Evolutionary conservation across 2,329 filamentous ascomycete genomes (phyloP), one percentile per base, ranked within the genome.

Genomic region (Colletotrichum simmondsii): DNA sequence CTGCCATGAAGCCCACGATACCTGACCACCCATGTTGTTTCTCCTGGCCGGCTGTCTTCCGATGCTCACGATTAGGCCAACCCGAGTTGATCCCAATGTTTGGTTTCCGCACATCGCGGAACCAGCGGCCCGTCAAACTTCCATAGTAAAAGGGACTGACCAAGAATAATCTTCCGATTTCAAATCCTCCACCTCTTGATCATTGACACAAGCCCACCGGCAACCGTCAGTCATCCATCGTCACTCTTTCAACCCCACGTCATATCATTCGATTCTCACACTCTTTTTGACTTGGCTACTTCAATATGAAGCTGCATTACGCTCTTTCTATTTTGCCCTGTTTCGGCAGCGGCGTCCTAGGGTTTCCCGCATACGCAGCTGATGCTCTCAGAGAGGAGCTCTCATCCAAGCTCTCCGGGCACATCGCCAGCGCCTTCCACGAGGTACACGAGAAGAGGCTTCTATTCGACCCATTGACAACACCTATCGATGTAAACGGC

Each of bases 401-500:
- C 4, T 61, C 57, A 14, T 73, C 71, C 1, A 37, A 49, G 16
- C 65, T 63, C 24, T 65, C 74, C 0, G 61, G 24, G 3, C 53
- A 72, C 22, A 14, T 77, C 19, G 56, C 56, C 35, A 35, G 70
- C n/a, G 60, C 58, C 12, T 30, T 76, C 2, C 66, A 64, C 16
- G 56, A 76, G 35, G 24, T 65, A n/a, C 72, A 73, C 22, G 24
- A 71, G 52, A 77, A 76, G 70, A 62, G 75, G 22, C 56, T 74
- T 2, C 42, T 77, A 1, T 75, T 76, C 53, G 74, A 77, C 35
- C 73, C 75, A 1, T 24, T 74, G 63, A 73, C 69, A 5, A 57
- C 59, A 0, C 76, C 77, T 3, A 76, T 78, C 46, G 68, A 78
- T 32, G 71, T 73, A 3, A 37, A 19, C 24, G 72, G 77, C 35